Percentiles rank a stretch among this genome's conserved stretches.
These are phyloP conservation scores for Trametes meyenii DNA, from an alignment of 768 basidiomycete species.

Conservation along the genomic window DNA sequence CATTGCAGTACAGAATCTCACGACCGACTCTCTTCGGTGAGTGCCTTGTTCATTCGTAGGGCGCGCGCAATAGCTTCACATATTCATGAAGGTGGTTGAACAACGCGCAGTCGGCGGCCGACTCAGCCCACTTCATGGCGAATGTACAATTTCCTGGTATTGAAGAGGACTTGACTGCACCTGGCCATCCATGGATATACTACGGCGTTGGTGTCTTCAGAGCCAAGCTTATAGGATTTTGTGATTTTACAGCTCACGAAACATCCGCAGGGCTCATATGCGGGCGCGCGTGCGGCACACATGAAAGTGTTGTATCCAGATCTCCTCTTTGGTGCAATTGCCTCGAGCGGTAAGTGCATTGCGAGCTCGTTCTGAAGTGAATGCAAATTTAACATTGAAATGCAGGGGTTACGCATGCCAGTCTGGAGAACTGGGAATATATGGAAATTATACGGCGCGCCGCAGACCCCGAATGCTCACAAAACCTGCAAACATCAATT, in stretches of 20 bases:
- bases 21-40: slow-evolving; percentile 81
- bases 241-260: not conserved
- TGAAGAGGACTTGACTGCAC: slow-evolving; percentile 68
- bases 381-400: not conserved
- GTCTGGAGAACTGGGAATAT: slow-evolving; percentile 84
- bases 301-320: slow-evolving; percentile 88
- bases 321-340: slow-evolving; percentile 87
- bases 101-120: slow-evolving; percentile 86
- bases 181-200: slow-evolving; percentile 85
- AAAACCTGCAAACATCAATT: slow-evolving; percentile 59
- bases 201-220: slow-evolving; percentile 67
- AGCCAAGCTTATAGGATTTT: not conserved
- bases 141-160: slow-evolving; percentile 77
- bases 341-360: slow-evolving; percentile 68
- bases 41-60: not conserved
- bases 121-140: slow-evolving; percentile 90
- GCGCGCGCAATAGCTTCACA: not conserved
- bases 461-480: slow-evolving; percentile 64
- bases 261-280: slow-evolving; percentile 72
- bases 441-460: slow-evolving; percentile 77
- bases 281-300: slow-evolving; percentile 91
- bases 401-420: slow-evolving; percentile 83
- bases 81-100: slow-evolving; percentile 69
- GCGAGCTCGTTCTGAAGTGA: not conserved
- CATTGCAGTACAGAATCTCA: slow-evolving; percentile 73